Evolutionary conservation across 1,139 yeast species (phyloP).

Genomic region (Nadsonia starkeyi-henricii): DNA sequence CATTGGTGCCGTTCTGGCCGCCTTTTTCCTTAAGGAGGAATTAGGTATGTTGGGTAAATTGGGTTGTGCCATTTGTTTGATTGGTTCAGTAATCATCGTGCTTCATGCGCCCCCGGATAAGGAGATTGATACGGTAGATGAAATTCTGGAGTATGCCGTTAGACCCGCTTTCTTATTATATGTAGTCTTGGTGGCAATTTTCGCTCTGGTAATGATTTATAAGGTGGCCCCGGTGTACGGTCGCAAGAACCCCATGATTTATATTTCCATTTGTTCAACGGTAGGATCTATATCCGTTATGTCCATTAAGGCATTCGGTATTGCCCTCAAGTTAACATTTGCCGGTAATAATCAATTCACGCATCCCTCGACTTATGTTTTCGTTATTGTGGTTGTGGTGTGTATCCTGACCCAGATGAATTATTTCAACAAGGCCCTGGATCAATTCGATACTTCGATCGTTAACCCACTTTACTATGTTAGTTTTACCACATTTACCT

Average conservation of each 20-base stretch:
- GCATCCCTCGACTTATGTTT: conserved; percentile 71
- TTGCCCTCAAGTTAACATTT: conserved; percentile 74
- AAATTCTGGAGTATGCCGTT: conserved; percentile 65
- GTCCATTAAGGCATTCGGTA: conserved; percentile 88
- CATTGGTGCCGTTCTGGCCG: conserved; percentile 78
- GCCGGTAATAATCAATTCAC: conserved; percentile 85
- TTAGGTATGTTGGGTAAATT: conserved; percentile 80
- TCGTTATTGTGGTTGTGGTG: conserved; percentile 60
- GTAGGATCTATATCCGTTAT: conserved; percentile 88
- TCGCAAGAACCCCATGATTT: conserved; percentile 72
- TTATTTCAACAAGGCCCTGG: conserved; percentile 84
- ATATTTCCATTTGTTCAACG: conserved; percentile 76
- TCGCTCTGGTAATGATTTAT: conserved; percentile 68
- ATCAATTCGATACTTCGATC: conserved; percentile 84
- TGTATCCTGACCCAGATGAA: conserved; percentile 89
- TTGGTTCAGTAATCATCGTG: conserved; percentile 83
- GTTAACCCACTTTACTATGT: conserved; percentile 88
- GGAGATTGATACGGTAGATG: conserved; percentile 80
- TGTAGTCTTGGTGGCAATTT: conserved; percentile 44
- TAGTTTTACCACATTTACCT: conserved; percentile 79
- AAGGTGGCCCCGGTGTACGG: conserved; percentile 76
- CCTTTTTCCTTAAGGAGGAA: conserved; percentile 72
- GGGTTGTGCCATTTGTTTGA: conserved; percentile 84
- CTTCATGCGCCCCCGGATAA: conserved; percentile 90
- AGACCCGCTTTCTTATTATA: conserved; percentile 70